Conservation (phyloP, 2,329 filamentous ascomycete genomes). For the Alternaria incomplexa region DNA sequence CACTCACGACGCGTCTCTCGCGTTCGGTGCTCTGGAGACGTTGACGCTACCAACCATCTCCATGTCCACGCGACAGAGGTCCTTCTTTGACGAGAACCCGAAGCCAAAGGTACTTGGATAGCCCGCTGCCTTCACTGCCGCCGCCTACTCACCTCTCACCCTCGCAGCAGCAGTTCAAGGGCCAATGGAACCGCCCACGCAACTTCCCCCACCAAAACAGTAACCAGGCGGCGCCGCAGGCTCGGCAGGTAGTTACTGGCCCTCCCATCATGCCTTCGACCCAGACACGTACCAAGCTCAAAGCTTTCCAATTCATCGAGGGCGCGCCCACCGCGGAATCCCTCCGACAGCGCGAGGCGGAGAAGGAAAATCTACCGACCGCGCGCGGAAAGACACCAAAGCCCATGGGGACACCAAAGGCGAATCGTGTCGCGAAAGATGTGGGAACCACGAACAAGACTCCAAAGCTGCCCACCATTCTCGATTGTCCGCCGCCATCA, state of each 20-base stretch:
- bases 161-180: conserved; percentile 34
- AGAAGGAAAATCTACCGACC: conserved; percentile 53
- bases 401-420: conserved; percentile 28
- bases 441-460: conserved; percentile 29
- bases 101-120: conserved; percentile 46
- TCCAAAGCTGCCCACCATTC: conserved; percentile 33
- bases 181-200: conserved; percentile 46
- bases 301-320: conserved; percentile 60
- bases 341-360: conserved; percentile 37
- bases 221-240: conserved; percentile 32
- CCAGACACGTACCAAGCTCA: conserved; percentile 61
- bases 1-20: conserved; percentile 22
- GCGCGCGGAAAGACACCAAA: conserved; percentile 13
- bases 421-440: conserved; percentile 18
- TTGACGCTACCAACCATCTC: conserved; percentile 20
- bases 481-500: conserved; percentile 55
- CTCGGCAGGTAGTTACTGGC: conserved; percentile 42
- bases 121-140: background rate
- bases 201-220: conserved; percentile 36
- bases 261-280: conserved; percentile 58
- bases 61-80: conserved; percentile 57
- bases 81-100: conserved; percentile 59
- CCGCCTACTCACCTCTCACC: conserved; percentile 10
- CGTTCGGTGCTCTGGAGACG: conserved; percentile 10
- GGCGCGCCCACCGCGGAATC: conserved; percentile 34